A percentile compares a stretch with the other conserved stretches of the same genome.
Evolutionary conservation across 2,329 filamentous ascomycete genomes (phyloP).

Genomic region (Blastomyces parvus): DNA sequence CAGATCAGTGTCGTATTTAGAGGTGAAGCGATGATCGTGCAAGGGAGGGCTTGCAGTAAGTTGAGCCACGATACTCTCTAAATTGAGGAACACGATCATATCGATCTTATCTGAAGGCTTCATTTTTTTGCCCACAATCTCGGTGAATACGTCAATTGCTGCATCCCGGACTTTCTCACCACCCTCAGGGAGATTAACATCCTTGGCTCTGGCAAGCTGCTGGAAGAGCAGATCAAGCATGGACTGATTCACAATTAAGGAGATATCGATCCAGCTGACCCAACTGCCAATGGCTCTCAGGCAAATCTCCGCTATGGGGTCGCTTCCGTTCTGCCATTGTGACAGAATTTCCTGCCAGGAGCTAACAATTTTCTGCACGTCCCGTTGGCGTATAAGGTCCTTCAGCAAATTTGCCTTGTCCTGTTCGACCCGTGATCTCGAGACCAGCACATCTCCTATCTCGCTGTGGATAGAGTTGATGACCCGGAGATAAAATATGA

Average conservation of each 20-base stretch:
- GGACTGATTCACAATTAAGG: slow-evolving; percentile 77
- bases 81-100: slow-evolving; percentile 82
- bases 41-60: slow-evolving; percentile 76
- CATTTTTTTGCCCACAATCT: slow-evolving; percentile 98
- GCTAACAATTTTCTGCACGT: slow-evolving; percentile 76
- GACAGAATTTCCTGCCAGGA: slow-evolving; percentile 88
- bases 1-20: slow-evolving; percentile 88
- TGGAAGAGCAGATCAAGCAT: slow-evolving; percentile 80
- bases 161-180: slow-evolving; percentile 80
- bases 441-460: slow-evolving; percentile 84
- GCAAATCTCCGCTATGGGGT: slow-evolving; percentile 72
- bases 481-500: slow-evolving; percentile 80
- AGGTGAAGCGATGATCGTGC: slow-evolving; percentile 66
- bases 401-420: slow-evolving; percentile 85
- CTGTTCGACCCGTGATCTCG: slow-evolving; percentile 65
- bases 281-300: slow-evolving; percentile 89
- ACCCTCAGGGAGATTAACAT: slow-evolving; percentile 52
- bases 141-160: slow-evolving; percentile 87
- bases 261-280: slow-evolving; percentile 98
- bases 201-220: slow-evolving; percentile 66
- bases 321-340: slow-evolving; percentile 62
- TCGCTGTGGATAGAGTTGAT: slow-evolving; percentile 90
- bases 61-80: slow-evolving; percentile 74
- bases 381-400: slow-evolving; percentile 74
- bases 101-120: slow-evolving; percentile 84